A percentile compares a stretch with the other conserved stretches of the same genome.
These are phyloP conservation scores for Starmerella kuoi DNA, from an alignment of 805 yeast species.

Conservation along the genomic window DNA sequence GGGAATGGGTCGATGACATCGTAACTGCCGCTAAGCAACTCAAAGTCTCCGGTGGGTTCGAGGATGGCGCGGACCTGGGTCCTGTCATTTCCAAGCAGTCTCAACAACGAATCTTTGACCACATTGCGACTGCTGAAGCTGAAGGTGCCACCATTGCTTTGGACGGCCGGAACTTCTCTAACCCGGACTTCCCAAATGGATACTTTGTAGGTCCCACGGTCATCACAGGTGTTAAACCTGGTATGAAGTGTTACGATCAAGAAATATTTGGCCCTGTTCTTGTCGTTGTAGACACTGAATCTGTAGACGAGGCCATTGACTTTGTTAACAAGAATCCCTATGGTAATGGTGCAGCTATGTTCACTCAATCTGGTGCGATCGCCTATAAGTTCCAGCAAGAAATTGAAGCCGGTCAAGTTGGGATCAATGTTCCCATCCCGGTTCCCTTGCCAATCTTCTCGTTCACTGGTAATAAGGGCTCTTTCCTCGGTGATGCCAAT, in stretches of 20 bases:
- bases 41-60: constrained; percentile 56
- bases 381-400: constrained; percentile 58
- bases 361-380: constrained; percentile 57
- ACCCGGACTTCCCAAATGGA: constrained; percentile 44
- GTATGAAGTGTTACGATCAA: constrained; percentile 60
- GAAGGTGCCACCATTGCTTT: constrained; percentile 52
- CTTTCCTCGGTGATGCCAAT: constrained; percentile 68
- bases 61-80: constrained; percentile 49
- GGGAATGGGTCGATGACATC: constrained; percentile 51
- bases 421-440: constrained; percentile 68
- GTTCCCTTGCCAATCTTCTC: constrained; percentile 75
- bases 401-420: constrained; percentile 65
- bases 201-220: constrained; percentile 66
- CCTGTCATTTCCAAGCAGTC: constrained; percentile 58
- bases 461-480: constrained; percentile 63
- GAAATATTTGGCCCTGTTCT: constrained; percentile 72
- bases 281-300: constrained; percentile 46
- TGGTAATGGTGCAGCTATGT: constrained; percentile 62
- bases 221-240: constrained; percentile 48
- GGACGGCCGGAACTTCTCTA: constrained; percentile 47
- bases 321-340: constrained; percentile 49
- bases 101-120: constrained; percentile 41
- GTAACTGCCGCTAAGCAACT: constrained; percentile 45
- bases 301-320: constrained; percentile 56
- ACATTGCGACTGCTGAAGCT: constrained; percentile 45